A percentile compares a stretch with the other conserved stretches of the same genome.
Evolutionary conservation across 192 early-diverging fungal genomes (phyloP).

Genomic region (Podila horticola): DNA sequence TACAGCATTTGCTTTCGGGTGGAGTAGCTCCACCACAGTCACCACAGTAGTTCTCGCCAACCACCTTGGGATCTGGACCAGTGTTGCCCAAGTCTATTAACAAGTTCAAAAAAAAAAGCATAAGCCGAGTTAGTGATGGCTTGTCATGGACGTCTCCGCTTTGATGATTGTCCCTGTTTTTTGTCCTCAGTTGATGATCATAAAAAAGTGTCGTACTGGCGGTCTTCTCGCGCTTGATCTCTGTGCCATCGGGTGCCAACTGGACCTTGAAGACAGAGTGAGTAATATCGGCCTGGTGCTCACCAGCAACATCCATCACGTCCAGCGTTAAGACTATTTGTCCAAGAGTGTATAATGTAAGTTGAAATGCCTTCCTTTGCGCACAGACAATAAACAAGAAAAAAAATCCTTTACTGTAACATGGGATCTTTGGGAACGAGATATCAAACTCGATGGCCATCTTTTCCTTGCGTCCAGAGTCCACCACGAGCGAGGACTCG

Average conservation of each 20-base stretch:
- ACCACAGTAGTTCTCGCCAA: conserved; percentile 77
- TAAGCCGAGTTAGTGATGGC: neutral
- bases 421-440: conserved; percentile 91
- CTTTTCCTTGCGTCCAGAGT: conserved; percentile 87
- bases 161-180: neutral
- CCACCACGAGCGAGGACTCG: conserved; percentile 83
- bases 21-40: conserved; percentile 85
- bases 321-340: conserved; percentile 85
- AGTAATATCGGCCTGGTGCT: conserved; percentile 83
- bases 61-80: conserved; percentile 38
- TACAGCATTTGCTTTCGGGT: conserved; percentile 86
- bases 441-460: conserved; percentile 91
- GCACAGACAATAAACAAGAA: neutral
- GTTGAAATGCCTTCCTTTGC: neutral
- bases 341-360: neutral
- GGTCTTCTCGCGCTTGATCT: conserved; percentile 67
- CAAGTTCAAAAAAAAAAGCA: conserved; percentile 6
- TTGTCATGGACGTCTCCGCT: neutral
- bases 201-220: conserved; percentile 53
- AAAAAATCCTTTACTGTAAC: conserved; percentile 69
- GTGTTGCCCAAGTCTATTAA: conserved; percentile 62
- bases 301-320: conserved; percentile 94
- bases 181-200: neutral
- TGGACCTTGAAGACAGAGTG: conserved; percentile 88
- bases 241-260: conserved; percentile 71